These are phyloP conservation scores for Plasmodium relictum DNA, from an alignment of 169 alveolate genomes.

Conservation along the genomic window DNA sequence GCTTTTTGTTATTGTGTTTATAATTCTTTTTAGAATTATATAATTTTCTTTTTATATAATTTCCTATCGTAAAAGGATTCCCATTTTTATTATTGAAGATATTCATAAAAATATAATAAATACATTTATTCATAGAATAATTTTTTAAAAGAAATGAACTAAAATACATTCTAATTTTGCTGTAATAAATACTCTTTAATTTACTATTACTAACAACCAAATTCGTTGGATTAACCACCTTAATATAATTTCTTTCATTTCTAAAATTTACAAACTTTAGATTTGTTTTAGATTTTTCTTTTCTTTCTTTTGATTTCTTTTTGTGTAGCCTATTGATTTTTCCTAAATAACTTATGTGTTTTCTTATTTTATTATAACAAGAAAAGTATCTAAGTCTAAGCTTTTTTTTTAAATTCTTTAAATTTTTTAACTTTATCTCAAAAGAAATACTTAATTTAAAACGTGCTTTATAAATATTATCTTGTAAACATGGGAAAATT, in stretches of 20 bases:
- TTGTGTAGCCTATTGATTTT: no score
- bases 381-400: neutral
- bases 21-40: neutral
- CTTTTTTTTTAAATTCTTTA: no score
- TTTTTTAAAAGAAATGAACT: slow-evolving; percentile 6
- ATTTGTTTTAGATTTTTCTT: neutral
- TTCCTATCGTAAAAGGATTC: neutral
- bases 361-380: neutral
- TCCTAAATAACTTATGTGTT: neutral
- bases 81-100: neutral
- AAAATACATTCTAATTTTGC: neutral
- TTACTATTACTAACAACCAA: slow-evolving; percentile 43
- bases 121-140: neutral
- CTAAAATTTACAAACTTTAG: neutral
- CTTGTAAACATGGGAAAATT: slow-evolving; percentile 54
- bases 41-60: neutral
- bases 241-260: neutral
- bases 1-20: neutral
- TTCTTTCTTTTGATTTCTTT: neutral
- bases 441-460: slow-evolving; percentile 46
- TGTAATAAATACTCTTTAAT: slow-evolving; percentile 27
- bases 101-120: neutral
- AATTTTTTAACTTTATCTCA: slow-evolving; percentile 1
- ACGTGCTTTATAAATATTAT: slow-evolving; percentile 17
- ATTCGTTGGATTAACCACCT: neutral